Percentiles rank a stretch among this genome's conserved stretches.
phyloP scores from a whole-genome alignment of 768 basidiomycete species.

The Tremella yokohamensis region DNA sequence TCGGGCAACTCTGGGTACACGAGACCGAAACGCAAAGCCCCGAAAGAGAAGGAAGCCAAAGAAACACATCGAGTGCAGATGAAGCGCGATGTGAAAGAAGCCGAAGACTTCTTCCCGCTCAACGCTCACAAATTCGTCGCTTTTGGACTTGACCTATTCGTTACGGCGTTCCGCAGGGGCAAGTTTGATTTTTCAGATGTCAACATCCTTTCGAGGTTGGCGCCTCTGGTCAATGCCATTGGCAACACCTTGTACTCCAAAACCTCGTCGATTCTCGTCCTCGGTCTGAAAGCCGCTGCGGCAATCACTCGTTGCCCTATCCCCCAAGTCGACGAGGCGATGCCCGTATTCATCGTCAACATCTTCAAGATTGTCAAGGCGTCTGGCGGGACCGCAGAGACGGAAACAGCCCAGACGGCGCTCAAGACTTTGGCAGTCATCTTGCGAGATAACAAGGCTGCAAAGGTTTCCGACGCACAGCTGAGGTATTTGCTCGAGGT shows the following conservation, averaged over 20 bases:
- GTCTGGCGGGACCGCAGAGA: conserved; percentile 73
- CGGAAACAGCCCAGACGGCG: conserved; percentile 81
- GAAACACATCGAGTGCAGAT: conserved; percentile 70
- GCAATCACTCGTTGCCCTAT: conserved; percentile 80
- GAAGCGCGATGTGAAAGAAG: conserved; percentile 62
- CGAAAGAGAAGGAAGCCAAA: conserved; percentile 52
- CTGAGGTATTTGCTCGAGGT: conserved; percentile 81
- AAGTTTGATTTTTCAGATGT: conserved; percentile 78
- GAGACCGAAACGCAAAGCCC: conserved; percentile 56
- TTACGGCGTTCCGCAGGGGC: conserved; percentile 77
- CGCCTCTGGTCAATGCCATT: conserved; percentile 77
- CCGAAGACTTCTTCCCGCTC: conserved; percentile 69
- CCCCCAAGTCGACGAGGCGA: conserved; percentile 66
- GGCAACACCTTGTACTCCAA: conserved; percentile 89
- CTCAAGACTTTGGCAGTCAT: conserved; percentile 80
- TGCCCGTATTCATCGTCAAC: conserved; percentile 78
- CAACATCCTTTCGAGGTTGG: conserved; percentile 72
- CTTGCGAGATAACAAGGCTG: conserved; percentile 79
- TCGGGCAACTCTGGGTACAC: conserved; percentile 86
- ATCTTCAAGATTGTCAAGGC: conserved; percentile 77
- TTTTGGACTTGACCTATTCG: conserved; percentile 87
- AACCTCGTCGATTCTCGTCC: conserved; percentile 66
- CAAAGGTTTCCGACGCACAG: conserved; percentile 83
- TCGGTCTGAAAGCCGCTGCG: conserved; percentile 74
- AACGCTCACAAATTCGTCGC: conserved; percentile 89